Percentiles rank a stretch among this genome's conserved stretches.
These are phyloP conservation scores for Neofusicoccum sp. DNA, from an alignment of 2,329 filamentous ascomycete species.

Conservation along the genomic window DNA sequence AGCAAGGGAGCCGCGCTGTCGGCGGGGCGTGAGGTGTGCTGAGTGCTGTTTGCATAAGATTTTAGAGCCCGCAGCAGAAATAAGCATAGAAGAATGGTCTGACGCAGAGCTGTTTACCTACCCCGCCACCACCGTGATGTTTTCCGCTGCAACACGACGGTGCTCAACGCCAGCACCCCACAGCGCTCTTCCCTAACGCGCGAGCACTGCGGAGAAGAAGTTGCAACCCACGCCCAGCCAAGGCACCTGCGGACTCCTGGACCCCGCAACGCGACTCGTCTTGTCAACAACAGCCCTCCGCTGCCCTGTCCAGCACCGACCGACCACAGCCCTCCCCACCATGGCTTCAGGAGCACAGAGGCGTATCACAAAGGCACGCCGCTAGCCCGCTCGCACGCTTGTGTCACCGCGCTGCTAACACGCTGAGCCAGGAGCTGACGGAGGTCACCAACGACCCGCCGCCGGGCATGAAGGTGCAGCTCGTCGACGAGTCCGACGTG, in stretches of 20 bases:
- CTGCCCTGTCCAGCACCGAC: not conserved
- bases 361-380: constrained; percentile 19
- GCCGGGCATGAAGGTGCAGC: constrained; percentile 57
- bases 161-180: constrained; percentile 8
- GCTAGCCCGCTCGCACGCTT: not conserved
- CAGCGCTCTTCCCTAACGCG: not conserved
- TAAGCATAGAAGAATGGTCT: not conserved
- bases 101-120: constrained; percentile 12
- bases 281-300: not conserved
- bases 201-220: not conserved
- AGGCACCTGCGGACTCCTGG: not conserved
- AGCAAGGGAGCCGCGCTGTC: not conserved
- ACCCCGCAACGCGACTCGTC: constrained; percentile 4
- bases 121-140: constrained; percentile 6
- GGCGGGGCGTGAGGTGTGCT: not conserved
- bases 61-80: not conserved
- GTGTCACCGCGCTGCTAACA: not conserved
- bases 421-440: constrained; percentile 57
- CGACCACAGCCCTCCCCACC: constrained; percentile 1
- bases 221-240: not conserved
- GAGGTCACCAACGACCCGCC: constrained; percentile 61
- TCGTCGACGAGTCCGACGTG: constrained; percentile 65
- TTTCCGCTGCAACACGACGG: not conserved
- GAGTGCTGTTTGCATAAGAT: not conserved
- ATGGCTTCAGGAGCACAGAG: constrained; percentile 19